A percentile compares a stretch with the other conserved stretches of the same genome.
Conservation (phyloP, 1,139 yeast species). For the Diutina ranongensis region DNA sequence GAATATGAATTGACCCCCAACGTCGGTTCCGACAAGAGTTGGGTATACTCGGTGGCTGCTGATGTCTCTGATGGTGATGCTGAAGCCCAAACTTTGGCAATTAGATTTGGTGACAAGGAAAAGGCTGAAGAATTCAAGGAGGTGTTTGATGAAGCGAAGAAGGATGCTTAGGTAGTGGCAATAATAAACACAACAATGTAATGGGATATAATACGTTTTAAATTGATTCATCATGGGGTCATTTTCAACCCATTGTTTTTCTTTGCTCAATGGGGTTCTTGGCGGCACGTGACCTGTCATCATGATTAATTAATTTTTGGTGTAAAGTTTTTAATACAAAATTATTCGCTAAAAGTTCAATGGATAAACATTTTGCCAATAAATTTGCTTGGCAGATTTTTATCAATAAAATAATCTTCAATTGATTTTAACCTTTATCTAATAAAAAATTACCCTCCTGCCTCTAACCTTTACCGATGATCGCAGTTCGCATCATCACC, state of each 20-base stretch:
- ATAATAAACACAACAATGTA: neutral
- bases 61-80: conserved; percentile 94
- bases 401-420: too few species aligned
- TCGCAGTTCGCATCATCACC: neutral
- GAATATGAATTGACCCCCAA: conserved; percentile 84
- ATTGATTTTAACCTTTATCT: too few species aligned
- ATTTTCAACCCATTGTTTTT: too few species aligned
- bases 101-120: conserved; percentile 94
- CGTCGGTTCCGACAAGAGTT: conserved; percentile 94
- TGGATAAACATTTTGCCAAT: too few species aligned
- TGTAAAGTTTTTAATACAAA: too few species aligned
- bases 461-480: neutral
- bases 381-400: too few species aligned
- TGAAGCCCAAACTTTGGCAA: conserved; percentile 93
- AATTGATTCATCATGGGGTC: neutral
- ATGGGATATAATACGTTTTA: neutral
- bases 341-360: too few species aligned
- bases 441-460: too few species aligned
- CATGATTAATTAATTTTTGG: neutral
- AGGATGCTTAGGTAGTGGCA: conserved; percentile 15
- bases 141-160: conserved; percentile 74
- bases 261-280: too few species aligned
- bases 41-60: conserved; percentile 94
- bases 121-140: conserved; percentile 95
- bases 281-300: too few species aligned